Conservation (phyloP, 108 stramenopile genomes). For the Schizochytrium sp. region DNA sequence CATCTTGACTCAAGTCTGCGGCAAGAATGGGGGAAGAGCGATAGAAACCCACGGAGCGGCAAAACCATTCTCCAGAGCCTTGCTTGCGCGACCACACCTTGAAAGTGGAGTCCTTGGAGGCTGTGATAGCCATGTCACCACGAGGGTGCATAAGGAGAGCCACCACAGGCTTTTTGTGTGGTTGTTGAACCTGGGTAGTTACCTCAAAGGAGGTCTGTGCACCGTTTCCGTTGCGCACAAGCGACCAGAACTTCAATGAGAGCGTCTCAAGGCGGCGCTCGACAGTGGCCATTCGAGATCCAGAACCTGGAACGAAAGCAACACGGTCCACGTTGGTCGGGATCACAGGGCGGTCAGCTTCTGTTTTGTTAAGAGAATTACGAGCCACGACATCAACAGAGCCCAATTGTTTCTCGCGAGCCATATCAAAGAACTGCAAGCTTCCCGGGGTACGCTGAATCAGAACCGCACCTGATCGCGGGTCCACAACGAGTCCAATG, state of each 20-base stretch:
- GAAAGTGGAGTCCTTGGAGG: neutral
- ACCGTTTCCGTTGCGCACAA: neutral
- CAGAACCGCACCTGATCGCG: slow-evolving; percentile 13
- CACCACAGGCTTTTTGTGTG: slow-evolving; percentile 23
- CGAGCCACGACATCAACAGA: neutral
- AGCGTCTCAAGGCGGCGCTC: neutral
- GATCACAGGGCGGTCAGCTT: slow-evolving; percentile 12
- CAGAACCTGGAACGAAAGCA: neutral
- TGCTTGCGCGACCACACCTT: slow-evolving; percentile 16
- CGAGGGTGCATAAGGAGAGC: neutral
- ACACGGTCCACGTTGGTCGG: slow-evolving; percentile 11
- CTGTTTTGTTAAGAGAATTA: neutral
- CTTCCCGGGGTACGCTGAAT: slow-evolving; percentile 39
- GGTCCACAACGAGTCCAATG: slow-evolving; percentile 34
- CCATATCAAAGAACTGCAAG: slow-evolving; percentile 29
- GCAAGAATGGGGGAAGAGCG: neutral
- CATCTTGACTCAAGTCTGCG: slow-evolving; percentile 36
- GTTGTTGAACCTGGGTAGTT: slow-evolving; percentile 23
- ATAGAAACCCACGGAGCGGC: neutral
- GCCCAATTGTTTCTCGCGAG: slow-evolving; percentile 8
- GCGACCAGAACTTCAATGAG: slow-evolving; percentile 15
- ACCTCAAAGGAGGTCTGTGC: neutral
- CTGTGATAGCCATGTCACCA: slow-evolving; percentile 41
- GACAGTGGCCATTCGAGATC: slow-evolving; percentile 13
- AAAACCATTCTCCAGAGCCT: slow-evolving; percentile 19